Conservation (phyloP, 179 eudicot species). For the Drosera spatulata region DNA sequence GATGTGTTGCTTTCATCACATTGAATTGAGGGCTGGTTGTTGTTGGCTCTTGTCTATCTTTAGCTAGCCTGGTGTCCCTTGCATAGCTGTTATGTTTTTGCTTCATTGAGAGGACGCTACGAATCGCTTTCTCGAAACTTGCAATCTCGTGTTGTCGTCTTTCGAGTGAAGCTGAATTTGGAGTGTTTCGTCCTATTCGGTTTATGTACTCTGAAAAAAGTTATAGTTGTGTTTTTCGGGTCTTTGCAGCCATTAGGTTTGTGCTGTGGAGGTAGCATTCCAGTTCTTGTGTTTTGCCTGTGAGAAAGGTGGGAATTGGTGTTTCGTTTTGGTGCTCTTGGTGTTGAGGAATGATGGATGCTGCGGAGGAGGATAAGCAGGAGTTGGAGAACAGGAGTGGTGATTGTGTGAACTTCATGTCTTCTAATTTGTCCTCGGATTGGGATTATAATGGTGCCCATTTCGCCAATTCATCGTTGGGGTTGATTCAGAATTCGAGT, state of each 20-base stretch:
- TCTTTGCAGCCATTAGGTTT: not conserved
- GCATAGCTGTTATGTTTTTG: constrained; percentile 7
- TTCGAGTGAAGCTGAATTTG: not conserved
- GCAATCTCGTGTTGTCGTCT: too few species aligned
- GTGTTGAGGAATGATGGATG: constrained; percentile 28
- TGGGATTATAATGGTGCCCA: constrained; percentile 44
- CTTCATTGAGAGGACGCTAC: not conserved
- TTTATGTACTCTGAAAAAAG: too few species aligned
- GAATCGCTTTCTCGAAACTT: too few species aligned
- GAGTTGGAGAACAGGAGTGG: constrained; percentile 31
- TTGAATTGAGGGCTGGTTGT: not conserved
- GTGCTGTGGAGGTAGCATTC: constrained; percentile 14
- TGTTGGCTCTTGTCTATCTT: too few species aligned
- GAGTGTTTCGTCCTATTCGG: not conserved
- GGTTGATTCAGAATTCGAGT: constrained; percentile 26
- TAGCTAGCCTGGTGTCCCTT: too few species aligned
- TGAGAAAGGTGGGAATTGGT: constrained; percentile 4
- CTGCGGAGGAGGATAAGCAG: constrained; percentile 34
- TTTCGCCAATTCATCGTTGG: constrained; percentile 38
- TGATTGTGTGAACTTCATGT: constrained; percentile 29
- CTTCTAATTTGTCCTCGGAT: constrained; percentile 39
- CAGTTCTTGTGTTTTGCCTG: constrained; percentile 3
- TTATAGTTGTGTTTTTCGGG: not conserved
- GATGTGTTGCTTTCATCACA: constrained; percentile 31
- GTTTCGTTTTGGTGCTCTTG: not conserved